Evolutionary conservation across 306 rosid genomes (phyloP).

Genomic region (Rubus parviflorus): DNA sequence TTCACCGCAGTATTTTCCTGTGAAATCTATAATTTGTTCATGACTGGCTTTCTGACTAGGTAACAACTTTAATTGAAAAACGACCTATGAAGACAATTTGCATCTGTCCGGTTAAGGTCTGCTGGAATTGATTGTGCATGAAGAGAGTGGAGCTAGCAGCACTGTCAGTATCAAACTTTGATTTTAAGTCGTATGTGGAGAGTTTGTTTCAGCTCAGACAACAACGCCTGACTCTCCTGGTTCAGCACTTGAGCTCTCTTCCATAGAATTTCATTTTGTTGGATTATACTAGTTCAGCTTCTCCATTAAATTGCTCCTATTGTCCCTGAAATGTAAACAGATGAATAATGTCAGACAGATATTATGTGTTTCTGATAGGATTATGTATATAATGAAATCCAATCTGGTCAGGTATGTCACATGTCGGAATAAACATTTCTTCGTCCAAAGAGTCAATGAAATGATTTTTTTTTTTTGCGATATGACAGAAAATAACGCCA

Average conservation of each 20-base stretch:
- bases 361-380: not conserved
- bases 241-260: slow-evolving; percentile 40
- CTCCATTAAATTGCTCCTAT: slow-evolving; percentile 21
- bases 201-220: slow-evolving; percentile 35
- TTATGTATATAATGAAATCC: not conserved
- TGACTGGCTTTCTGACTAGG: slow-evolving; percentile 7
- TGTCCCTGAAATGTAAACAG: slow-evolving; percentile 18
- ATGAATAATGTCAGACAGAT: not conserved
- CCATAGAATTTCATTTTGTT: slow-evolving; percentile 37
- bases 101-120: slow-evolving; percentile 3
- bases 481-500: too few relatives aligned
- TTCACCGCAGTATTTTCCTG: not conserved
- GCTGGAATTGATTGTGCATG: slow-evolving; percentile 12
- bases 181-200: slow-evolving; percentile 14
- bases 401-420: too few relatives aligned
- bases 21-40: not conserved
- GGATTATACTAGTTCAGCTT: slow-evolving; percentile 31
- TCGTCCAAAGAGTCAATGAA: too few relatives aligned
- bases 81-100: not conserved
- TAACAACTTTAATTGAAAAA: not conserved
- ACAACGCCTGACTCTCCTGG: slow-evolving; percentile 35
- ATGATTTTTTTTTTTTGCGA: too few relatives aligned
- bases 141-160: slow-evolving; percentile 29
- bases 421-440: too few relatives aligned
- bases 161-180: slow-evolving; percentile 14